phyloP scores from a whole-genome alignment of 805 yeast genomes.

The Yamadazyma sp. region DNA sequence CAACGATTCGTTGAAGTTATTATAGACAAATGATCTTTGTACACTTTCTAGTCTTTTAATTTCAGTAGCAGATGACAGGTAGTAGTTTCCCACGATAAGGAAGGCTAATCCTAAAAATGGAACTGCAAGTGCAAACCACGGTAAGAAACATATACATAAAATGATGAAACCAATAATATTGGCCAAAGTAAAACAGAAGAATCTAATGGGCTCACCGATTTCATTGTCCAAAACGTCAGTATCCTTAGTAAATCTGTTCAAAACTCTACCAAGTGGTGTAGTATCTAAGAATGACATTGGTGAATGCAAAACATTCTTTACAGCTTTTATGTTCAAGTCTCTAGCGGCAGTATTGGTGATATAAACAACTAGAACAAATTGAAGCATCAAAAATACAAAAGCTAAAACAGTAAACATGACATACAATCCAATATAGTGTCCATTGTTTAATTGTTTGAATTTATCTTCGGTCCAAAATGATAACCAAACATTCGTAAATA shows the following conservation, averaged over 20 bases:
- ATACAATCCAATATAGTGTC: conserved; percentile 71
- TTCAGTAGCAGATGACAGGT: conserved; percentile 38
- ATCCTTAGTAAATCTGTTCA: conserved; percentile 85
- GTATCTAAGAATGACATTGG: conserved; percentile 84
- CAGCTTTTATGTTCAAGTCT: conserved; percentile 59
- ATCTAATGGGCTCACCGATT: conserved; percentile 63
- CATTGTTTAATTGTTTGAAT: conserved; percentile 43
- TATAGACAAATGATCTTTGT: conserved; percentile 37
- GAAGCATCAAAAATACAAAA: conserved; percentile 39
- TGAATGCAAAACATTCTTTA: conserved; percentile 58
- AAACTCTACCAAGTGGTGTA: conserved; percentile 82
- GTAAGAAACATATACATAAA: conserved; percentile 34
- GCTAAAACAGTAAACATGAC: conserved; percentile 56
- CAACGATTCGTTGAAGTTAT: conserved; percentile 36
- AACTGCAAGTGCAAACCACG: conserved; percentile 39
- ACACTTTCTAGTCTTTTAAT: conserved; percentile 38
- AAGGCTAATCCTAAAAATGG: conserved; percentile 28
- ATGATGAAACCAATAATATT: conserved; percentile 56
- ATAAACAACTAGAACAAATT: conserved; percentile 45
- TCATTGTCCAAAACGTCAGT: conserved; percentile 82
- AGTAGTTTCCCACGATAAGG: conserved; percentile 27
- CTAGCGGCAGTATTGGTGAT: conserved; percentile 52
- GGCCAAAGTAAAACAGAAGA: conserved; percentile 54
- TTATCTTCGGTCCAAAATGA: conserved; percentile 72
- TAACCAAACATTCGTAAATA: conserved; percentile 73